Evolutionary conservation across 345 rosid species (phyloP).

Genomic region (Ceriops zippeliana): DNA sequence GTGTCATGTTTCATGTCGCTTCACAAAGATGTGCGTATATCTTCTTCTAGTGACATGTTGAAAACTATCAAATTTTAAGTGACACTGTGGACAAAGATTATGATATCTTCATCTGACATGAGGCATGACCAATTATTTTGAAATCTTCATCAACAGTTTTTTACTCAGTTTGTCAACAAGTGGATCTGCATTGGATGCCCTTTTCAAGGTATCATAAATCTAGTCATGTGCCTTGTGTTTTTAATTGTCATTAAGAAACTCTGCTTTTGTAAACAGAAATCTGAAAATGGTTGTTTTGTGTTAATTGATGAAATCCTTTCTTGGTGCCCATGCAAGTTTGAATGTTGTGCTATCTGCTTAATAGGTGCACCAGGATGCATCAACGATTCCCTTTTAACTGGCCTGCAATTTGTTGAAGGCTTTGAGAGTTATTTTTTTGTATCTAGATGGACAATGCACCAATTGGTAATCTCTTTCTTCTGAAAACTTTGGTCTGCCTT

Average conservation of each 20-base stretch:
- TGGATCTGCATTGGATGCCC: slow-evolving; percentile 91
- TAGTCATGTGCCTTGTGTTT: not conserved
- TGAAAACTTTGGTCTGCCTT: not conserved
- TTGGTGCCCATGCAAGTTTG: slow-evolving; percentile 1
- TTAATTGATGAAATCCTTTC: not conserved
- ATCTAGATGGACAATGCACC: slow-evolving; percentile 91
- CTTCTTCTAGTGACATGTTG: slow-evolving; percentile 13
- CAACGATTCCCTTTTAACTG: slow-evolving; percentile 83
- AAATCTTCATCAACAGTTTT: slow-evolving; percentile 46
- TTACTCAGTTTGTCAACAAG: slow-evolving; percentile 69
- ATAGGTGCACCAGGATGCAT: slow-evolving; percentile 89
- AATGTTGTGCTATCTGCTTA: slow-evolving; percentile 19
- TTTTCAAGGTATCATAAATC: slow-evolving; percentile 63
- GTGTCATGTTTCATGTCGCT: slow-evolving; percentile 71
- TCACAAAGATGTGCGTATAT: slow-evolving; percentile 52
- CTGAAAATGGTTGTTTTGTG: not conserved
- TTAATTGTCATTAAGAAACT: not conserved
- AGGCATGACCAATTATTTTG: slow-evolving; percentile 3
- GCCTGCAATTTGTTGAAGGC: slow-evolving; percentile 90
- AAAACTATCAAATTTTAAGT: slow-evolving; percentile 6
- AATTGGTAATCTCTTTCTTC: slow-evolving; percentile 57
- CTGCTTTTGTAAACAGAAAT: not conserved
- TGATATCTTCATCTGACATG: slow-evolving; percentile 9
- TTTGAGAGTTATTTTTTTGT: slow-evolving; percentile 81
- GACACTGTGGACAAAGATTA: slow-evolving; percentile 4